Evolutionary conservation across 2,329 filamentous ascomycete species (phyloP).

Genomic region (Cordyceps cateniannulata): DNA sequence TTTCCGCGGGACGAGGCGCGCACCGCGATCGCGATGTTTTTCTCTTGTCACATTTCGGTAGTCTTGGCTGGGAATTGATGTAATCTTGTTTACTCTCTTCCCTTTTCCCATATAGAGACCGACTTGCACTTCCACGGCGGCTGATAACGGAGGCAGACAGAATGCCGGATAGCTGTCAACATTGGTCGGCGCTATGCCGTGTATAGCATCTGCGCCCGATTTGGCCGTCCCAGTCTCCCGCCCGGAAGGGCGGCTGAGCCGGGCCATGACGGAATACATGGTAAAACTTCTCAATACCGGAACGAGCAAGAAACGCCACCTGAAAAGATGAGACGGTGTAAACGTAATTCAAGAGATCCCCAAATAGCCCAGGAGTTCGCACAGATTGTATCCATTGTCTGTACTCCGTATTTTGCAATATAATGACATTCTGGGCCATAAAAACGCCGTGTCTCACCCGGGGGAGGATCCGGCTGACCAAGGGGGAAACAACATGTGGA

Average conservation of each 20-base stretch:
- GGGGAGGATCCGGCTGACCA: not conserved
- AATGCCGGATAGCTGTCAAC: not conserved
- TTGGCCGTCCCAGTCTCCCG: too few species aligned
- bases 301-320: not conserved
- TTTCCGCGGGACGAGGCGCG: too few species aligned
- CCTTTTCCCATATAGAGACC: not conserved
- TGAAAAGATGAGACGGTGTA: not conserved
- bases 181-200: too few species aligned
- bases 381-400: not conserved
- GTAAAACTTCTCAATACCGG: not conserved
- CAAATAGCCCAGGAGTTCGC: not conserved
- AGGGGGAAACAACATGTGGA: not conserved
- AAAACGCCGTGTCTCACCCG: not conserved
- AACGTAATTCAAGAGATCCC: not conserved
- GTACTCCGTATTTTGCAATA: constrained; percentile 8
- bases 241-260: not conserved
- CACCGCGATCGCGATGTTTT: not conserved
- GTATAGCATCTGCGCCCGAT: too few species aligned
- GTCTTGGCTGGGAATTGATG: not conserved
- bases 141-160: not conserved
- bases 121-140: not conserved
- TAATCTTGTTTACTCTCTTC: not conserved
- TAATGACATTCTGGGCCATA: not conserved
- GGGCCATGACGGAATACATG: not conserved
- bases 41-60: not conserved